A percentile compares a stretch with the other conserved stretches of the same genome.
These are phyloP conservation scores for Lonicera japonica DNA, from an alignment of 129 eudicot species.

Conservation along the genomic window DNA sequence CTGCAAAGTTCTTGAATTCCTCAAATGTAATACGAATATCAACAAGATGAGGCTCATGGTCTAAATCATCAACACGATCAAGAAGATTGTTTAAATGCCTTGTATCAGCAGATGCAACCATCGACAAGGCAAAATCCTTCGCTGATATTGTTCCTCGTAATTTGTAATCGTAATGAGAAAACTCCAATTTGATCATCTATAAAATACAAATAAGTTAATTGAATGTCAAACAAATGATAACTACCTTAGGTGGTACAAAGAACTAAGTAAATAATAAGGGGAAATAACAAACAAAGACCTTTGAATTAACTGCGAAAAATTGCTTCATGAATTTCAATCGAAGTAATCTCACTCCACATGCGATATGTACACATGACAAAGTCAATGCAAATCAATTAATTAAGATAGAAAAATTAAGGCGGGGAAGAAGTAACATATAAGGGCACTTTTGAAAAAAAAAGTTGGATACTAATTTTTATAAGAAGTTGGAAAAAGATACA, in stretches of 20 bases:
- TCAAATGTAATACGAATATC: conserved; percentile 49
- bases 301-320: too few species aligned
- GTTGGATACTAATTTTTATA: too few species aligned
- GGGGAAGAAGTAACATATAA: too few species aligned
- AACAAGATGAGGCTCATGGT: conserved; percentile 43
- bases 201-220: not conserved
- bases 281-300: too few species aligned
- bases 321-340: too few species aligned
- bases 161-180: conserved; percentile 75
- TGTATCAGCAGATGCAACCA: conserved; percentile 90
- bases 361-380: too few species aligned
- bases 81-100: conserved; percentile 54
- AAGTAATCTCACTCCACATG: too few species aligned
- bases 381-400: too few species aligned
- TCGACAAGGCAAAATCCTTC: conserved; percentile 76
- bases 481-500: too few species aligned
- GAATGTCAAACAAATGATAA: not conserved
- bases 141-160: conserved; percentile 73
- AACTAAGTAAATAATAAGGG: not conserved
- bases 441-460: too few species aligned
- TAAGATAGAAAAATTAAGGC: too few species aligned
- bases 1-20: conserved; percentile 70
- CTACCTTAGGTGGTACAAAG: not conserved
- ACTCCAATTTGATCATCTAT: conserved; percentile 70
- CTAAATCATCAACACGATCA: conserved; percentile 70